Evolutionary conservation across 306 rosid species (phyloP).

Genomic region (Dalbergia oliveri): DNA sequence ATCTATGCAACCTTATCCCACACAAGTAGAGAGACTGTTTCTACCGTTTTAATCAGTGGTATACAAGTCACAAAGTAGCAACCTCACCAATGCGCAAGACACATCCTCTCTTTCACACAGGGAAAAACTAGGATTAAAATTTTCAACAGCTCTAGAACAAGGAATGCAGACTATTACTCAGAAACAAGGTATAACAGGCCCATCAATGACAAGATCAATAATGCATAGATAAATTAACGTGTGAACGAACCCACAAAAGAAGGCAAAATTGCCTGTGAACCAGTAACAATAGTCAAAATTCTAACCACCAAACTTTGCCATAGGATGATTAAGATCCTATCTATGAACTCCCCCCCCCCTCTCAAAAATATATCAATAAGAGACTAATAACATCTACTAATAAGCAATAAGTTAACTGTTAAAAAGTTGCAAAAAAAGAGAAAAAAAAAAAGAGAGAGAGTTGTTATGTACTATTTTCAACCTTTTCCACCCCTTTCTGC

Average conservation of each 20-base stretch:
- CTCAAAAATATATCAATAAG: constrained; percentile 40
- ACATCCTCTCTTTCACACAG: not conserved
- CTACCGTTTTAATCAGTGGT: too few relatives aligned
- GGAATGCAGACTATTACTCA: constrained; percentile 4
- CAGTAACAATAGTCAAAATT: constrained; percentile 33
- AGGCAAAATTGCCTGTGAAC: constrained; percentile 50
- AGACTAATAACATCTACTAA: constrained; percentile 33
- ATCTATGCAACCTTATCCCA: too few relatives aligned
- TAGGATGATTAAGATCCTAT: constrained; percentile 43
- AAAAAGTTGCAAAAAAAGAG: constrained; percentile 29
- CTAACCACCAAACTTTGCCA: constrained; percentile 41
- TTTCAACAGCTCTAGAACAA: constrained; percentile 2
- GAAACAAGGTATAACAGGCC: constrained; percentile 29
- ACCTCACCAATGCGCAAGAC: too few relatives aligned
- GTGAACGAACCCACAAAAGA: constrained; percentile 2
- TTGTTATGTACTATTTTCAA: constrained; percentile 64
- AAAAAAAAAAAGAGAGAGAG: constrained; percentile 26
- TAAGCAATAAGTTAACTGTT: constrained; percentile 16
- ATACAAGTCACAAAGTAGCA: too few relatives aligned
- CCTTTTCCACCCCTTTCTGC: constrained; percentile 47
- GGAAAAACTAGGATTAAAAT: not conserved
- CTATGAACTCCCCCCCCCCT: constrained; percentile 44
- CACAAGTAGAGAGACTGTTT: too few relatives aligned
- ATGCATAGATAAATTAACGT: not conserved
- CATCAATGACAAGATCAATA: not conserved